phyloP scores from a whole-genome alignment of 306 rosid species.

The Malus orientalis region DNA sequence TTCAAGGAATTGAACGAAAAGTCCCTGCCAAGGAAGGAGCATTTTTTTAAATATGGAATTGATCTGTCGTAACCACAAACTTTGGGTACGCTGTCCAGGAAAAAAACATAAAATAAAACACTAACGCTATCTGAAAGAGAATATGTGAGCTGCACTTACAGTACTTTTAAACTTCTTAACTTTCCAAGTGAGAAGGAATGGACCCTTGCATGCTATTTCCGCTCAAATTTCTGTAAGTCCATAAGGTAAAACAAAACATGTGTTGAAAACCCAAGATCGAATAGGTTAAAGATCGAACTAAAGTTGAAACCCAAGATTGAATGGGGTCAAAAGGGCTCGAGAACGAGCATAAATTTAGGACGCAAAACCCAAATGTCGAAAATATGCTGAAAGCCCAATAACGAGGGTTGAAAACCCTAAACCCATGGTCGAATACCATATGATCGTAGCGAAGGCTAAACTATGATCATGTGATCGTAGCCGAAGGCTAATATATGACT shows the following conservation, averaged over 20 bases:
- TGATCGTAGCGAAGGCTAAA: too few species aligned
- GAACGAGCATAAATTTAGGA: too few species aligned
- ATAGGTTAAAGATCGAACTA: too few species aligned
- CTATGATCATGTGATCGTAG: too few species aligned
- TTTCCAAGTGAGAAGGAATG: constrained; percentile 79
- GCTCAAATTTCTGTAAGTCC: constrained; percentile 68
- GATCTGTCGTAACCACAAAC: neutral
- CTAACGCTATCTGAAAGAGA: neutral
- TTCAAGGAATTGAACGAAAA: constrained; percentile 78
- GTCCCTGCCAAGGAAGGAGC: constrained; percentile 56
- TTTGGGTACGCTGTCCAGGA: neutral
- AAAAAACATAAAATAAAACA: neutral
- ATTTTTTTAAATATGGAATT: neutral
- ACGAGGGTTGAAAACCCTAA: too few species aligned
- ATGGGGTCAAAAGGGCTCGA: too few species aligned
- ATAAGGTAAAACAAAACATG: constrained; percentile 1
- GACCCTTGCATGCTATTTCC: constrained; percentile 75
- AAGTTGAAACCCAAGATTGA: too few species aligned
- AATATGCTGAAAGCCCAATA: too few species aligned
- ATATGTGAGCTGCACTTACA: constrained; percentile 52
- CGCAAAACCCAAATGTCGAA: too few species aligned
- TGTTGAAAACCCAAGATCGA: neutral
- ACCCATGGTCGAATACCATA: too few species aligned
- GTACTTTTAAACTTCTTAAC: constrained; percentile 52
- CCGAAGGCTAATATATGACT: too few species aligned